Evolutionary conservation across 208 protist genomes (phyloP).

Genomic region (Strigomonas galati): DNA sequence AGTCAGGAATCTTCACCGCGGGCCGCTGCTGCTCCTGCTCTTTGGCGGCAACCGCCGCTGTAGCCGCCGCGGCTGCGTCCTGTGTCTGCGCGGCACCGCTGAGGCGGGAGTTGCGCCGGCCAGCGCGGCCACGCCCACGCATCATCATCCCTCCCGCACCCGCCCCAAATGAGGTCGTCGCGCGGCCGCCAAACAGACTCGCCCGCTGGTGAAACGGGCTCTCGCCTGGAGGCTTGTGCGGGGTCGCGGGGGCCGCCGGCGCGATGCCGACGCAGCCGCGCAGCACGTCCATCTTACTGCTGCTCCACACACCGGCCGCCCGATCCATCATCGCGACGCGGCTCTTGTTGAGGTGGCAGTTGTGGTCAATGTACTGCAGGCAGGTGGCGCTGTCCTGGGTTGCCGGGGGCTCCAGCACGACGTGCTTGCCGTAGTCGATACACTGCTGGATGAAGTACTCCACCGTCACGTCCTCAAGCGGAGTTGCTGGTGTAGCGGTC

Average conservation of each 20-base stretch:
- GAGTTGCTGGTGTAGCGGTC: not conserved
- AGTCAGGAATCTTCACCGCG: not conserved
- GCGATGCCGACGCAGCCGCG: constrained; percentile 8
- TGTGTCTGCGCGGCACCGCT: not conserved
- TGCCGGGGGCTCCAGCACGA: constrained; percentile 12
- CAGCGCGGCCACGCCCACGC: not conserved
- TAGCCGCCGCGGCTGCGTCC: not conserved
- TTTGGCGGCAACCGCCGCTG: not conserved
- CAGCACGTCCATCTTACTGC: constrained; percentile 1
- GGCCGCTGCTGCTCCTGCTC: not conserved
- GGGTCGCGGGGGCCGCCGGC: not conserved
- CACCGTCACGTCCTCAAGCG: no score
- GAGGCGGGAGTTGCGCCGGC: not conserved
- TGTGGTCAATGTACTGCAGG: not conserved
- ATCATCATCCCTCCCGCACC: not conserved
- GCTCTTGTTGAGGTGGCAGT: constrained; percentile 2
- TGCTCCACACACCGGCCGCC: constrained; percentile 2
- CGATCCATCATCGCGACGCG: constrained; percentile 18
- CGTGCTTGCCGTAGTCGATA: constrained; percentile 21
- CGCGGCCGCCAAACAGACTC: not conserved
- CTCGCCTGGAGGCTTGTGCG: not conserved
- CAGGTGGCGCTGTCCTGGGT: constrained; percentile 1
- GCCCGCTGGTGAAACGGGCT: no score
- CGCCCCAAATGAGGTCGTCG: not conserved
- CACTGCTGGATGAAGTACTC: constrained; percentile 17